Percentiles rank a stretch among this genome's conserved stretches.
phyloP scores from a whole-genome alignment of 2,329 filamentous ascomycete genomes.

The Exophiala spinifera region DNA sequence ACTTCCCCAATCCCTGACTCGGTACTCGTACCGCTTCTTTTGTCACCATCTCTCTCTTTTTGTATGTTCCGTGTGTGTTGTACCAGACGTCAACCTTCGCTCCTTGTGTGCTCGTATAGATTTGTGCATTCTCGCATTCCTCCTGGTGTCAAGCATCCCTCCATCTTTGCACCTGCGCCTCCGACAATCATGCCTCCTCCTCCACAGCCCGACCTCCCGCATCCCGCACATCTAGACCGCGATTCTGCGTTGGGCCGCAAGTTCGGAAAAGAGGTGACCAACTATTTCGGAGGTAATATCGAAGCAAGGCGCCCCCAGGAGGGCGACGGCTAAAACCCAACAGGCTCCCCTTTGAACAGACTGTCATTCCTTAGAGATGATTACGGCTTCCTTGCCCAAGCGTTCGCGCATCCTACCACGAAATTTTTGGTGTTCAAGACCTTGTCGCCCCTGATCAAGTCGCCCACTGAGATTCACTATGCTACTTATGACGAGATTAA shows the following conservation, averaged over 20 bases:
- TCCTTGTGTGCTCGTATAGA: constrained; percentile 10
- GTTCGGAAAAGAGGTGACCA: constrained; percentile 50
- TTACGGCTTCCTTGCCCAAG: constrained; percentile 46
- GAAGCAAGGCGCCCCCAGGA: too few relatives aligned
- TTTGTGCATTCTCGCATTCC: constrained; percentile 18
- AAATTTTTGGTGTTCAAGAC: constrained; percentile 75
- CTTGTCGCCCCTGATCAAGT: constrained; percentile 68
- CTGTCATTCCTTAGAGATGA: constrained; percentile 50
- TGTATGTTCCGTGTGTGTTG: neutral
- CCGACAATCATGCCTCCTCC: constrained; percentile 10
- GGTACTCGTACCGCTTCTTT: neutral
- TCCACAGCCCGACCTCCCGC: constrained; percentile 43
- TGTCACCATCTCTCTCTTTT: too few relatives aligned
- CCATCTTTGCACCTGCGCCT: constrained; percentile 13
- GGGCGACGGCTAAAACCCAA: neutral
- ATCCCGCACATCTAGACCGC: constrained; percentile 56
- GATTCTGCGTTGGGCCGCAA: constrained; percentile 54
- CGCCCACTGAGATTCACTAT: constrained; percentile 62
- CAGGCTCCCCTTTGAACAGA: constrained; percentile 50
- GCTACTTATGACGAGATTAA: constrained; percentile 67
- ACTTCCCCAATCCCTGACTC: neutral
- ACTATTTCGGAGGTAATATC: constrained; percentile 49
- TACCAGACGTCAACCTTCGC: neutral
- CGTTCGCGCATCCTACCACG: constrained; percentile 46
- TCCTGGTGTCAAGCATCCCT: constrained; percentile 11